Evolutionary conservation across 208 protist genomes (phyloP), one percentile per base, ranked within the genome.

Genomic region (Trypanosoma brucei): DNA sequence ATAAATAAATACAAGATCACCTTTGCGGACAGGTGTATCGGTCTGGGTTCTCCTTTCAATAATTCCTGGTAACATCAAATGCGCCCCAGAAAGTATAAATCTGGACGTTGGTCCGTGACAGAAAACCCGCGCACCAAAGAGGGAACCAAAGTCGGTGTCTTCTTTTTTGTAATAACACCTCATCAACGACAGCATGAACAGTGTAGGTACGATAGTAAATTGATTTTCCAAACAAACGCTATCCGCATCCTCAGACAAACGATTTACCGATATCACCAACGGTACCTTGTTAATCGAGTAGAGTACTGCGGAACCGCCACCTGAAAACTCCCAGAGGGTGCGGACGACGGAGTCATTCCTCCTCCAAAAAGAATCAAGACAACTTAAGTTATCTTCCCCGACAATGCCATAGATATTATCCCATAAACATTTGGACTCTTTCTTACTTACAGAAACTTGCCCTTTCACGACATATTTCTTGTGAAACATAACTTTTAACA

Each of bases 1-100:
- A 58, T 71, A 80, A 62, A 89, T 59, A 14, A 84, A 53, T 55
- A 77, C 62, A 22, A 65, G n/a, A 35, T 67, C 34, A 3, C 53
- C 48, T 22, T 59, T 62, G 13, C 65, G 33, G 2, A 63, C 11
- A 0, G 0, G 11, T 56, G 58, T 38, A 38, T 51, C 50, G 11
- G 80, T 42, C 46, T 34, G 22, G 34, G 40, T 6, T 13, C 3
- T 42, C 33, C 68, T 40, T 33, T 55, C 49, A 38, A 78, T 6
- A 62, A 93, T 81, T 34, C 87, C 83, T 51, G 83, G 82, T 52
- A 88, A 91, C 87, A 93, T 93, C 36, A 93, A 65, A 68, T 93
- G 83, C 8, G 87, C 84, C 11, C 84, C 87, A 40, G 76, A 82
- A 30, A 90, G 31, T 8, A 93, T 53, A 68, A 81, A 91, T 0